Percentiles rank a stretch among this genome's conserved stretches.
phyloP scores from a whole-genome alignment of 225 moss, liverwort and hornwort genomes.

The Takakia lepidozioides region DNA sequence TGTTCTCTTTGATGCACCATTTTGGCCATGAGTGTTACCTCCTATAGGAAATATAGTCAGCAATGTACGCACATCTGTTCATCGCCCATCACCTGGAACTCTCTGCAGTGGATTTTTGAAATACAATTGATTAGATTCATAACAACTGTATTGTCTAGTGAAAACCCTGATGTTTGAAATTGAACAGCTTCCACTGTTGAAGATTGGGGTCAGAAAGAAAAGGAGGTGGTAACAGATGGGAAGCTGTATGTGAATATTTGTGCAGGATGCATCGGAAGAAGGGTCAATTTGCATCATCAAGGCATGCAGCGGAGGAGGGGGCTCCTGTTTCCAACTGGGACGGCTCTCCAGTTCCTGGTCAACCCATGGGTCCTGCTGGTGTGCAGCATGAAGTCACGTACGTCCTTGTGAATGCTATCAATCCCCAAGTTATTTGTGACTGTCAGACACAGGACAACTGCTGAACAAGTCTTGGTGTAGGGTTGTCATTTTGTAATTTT shows the following conservation, averaged over 20 bases:
- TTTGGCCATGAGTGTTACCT: no score
- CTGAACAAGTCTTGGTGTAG: no score
- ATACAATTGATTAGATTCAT: neutral
- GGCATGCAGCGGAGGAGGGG: conserved; percentile 51
- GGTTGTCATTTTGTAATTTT: no score
- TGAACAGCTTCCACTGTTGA: no score
- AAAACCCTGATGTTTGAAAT: no score
- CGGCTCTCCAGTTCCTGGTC: conserved; percentile 47
- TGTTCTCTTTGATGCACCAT: neutral
- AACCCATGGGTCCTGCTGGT: conserved; percentile 45
- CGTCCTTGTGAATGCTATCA: no score
- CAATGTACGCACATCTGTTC: neutral
- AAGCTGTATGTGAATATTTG: neutral
- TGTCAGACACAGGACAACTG: no score
- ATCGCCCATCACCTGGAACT: neutral
- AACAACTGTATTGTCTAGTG: no score
- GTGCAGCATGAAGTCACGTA: conserved; percentile 84
- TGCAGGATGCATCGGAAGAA: conserved; percentile 93
- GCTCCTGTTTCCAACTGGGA: conserved; percentile 63
- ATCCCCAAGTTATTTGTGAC: no score
- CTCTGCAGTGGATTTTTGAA: neutral
- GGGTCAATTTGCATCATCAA: conserved; percentile 89
- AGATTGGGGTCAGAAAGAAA: no score
- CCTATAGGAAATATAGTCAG: no score
- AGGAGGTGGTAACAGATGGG: no score